Evolutionary conservation across 768 basidiomycete genomes (phyloP).

Genomic region (Tulasnella sp.): DNA sequence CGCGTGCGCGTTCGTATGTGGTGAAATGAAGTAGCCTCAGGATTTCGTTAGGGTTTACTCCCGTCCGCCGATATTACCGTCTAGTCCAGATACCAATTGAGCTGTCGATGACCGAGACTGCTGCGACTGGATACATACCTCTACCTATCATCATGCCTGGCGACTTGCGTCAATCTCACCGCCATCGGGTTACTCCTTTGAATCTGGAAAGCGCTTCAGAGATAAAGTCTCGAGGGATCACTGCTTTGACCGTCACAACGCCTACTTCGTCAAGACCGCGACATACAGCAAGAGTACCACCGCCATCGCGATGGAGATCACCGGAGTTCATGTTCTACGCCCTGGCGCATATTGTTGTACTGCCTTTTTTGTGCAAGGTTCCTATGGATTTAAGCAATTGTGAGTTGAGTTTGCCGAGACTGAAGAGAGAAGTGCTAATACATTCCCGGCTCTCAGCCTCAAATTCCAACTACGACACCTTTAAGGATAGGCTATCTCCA

Average conservation of each 20-base stretch:
- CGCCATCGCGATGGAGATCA: conserved; percentile 60
- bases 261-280: conserved; percentile 7
- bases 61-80: not conserved
- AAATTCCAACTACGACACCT: conserved; percentile 63
- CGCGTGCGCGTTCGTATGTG: too few species aligned
- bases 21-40: too few species aligned
- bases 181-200: not conserved
- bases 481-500: conserved; percentile 41
- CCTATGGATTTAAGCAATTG: conserved; percentile 62
- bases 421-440: conserved; percentile 3
- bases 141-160: not conserved
- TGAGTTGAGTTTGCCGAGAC: conserved; percentile 34
- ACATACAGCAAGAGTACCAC: conserved; percentile 5
- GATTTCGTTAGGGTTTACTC: not conserved
- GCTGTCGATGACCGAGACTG: not conserved
- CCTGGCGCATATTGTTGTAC: conserved; percentile 42
- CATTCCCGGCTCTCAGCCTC: conserved; percentile 36
- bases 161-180: not conserved
- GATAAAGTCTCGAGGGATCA: conserved; percentile 10
- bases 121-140: not conserved
- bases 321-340: conserved; percentile 73
- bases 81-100: not conserved
- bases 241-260: conserved; percentile 12
- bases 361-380: conserved; percentile 68
- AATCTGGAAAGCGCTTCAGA: not conserved